Base-by-base conservation (phyloP, 352 stramenopile genomes). In the Globisporangium heterothallicum region DNA sequence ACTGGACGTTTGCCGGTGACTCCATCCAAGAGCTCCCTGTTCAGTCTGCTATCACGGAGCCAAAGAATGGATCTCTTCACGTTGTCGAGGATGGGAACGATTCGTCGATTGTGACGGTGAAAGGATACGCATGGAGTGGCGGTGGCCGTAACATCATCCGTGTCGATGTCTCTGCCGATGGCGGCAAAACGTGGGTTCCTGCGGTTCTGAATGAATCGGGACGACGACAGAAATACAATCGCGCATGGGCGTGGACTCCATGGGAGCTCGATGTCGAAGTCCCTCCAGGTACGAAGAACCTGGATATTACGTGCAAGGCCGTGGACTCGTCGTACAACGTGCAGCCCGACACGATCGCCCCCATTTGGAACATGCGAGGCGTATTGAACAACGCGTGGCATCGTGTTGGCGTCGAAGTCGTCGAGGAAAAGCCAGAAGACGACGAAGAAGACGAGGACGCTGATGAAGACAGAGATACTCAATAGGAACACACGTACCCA, bases 331-430 rank as follows among this genome's bases (percentile, higher is more conserved):
- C 88, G 1, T 98, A 98, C 69, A 98, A 99, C 65, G 86, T 94
- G 14, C 96, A 99, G 70, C 97, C 97, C 1, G 96, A 99, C 61
- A 93, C 72, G 18, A 94, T 92, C 59, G 88, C 85, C 46, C 86
- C 95, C 22, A 96, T 98, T 52, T 99, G 96, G 96, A 99, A 99
- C 80, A 91, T 99, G 63, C 78, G 96, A 45, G 97, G 97, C 38
- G 77, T 99, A 30, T 74, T 97, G 18, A 99, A 98, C 63, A 99
- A 99, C 61, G 88, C 86, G 22, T 99, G 95, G 94, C 95, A 95
- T 52, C 78, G 88, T 24, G 81, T 96, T 29, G 70, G 70, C n/a
- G 78, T 93, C 25, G 52, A 76, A 0, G 63, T 92, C 8, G 66
- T 75, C 9, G 69, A 87, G 35, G 65, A 74, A 19, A 63, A 74